Evolutionary conservation across 129 eudicot genomes (phyloP), one percentile per base, ranked within the genome.

Genomic region (Mikania micrantha): DNA sequence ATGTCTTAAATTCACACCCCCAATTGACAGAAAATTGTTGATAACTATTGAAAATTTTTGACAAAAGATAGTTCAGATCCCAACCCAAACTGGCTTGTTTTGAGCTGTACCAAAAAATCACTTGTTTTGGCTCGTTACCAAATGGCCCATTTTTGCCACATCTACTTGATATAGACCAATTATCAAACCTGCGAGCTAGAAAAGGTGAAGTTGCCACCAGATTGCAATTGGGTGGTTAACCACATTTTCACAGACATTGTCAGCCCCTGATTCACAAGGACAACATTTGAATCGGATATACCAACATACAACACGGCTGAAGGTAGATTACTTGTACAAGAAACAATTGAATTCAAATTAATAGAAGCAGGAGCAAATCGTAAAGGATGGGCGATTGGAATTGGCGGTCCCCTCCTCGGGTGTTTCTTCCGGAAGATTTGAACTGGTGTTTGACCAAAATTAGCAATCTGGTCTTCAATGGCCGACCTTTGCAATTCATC

Each of bases 381-480:
- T 50, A 94, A 77, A 68, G 97, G 99, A 74, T 94, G 99, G 67
- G 99, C 91, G 66, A 94, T 94, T 41, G 99, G 99, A 70, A 94
- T 83, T 13, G 99, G 99, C n/a, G 95, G 97, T 60, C 99, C 99
- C 61, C 99, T 83, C 76, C 99, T 83, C 16, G 99, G 94, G 79
- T 94, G 99, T 79, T 87, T 87, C 82, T 87, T 90, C 59, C 91
- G 82, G 71, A 90, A 94, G 49, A 94, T 68, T 60, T 94, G 99
- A 67, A 94, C 90, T 34, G 99, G 99, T 29, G 99, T 94, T 74
- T 94, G 99, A 66, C 99, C 99, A 47, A 94, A 94, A 78, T 94
- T 94, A 62, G 97, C 95, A 73, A 94, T 94, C 79, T 94, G 99
- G 80, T 94, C 99, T 85, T 89, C 99, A 60, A 94, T 87, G 47